A percentile compares a stretch with the other conserved stretches of the same genome.
Conservation (phyloP, 345 rosid species). For the Dovyalis caffra region DNA sequence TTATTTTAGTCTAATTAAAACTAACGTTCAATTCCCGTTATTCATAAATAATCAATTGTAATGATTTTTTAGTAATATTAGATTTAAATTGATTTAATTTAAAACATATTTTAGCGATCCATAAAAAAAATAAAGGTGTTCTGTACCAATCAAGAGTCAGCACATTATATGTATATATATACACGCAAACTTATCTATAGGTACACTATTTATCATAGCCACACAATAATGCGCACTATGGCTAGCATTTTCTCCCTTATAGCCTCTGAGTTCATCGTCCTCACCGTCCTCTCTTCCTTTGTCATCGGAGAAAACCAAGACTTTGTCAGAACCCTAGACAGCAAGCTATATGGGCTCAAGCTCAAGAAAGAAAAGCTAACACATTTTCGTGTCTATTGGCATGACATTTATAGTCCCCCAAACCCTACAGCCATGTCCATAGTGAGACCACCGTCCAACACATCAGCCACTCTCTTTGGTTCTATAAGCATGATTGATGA, state of each 20-base stretch:
- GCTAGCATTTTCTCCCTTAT: not conserved
- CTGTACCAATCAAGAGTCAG: no score
- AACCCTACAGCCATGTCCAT: constrained; percentile 49
- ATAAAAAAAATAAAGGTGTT: no score
- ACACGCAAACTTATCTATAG: no score
- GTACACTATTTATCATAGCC: no score
- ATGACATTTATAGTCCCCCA: constrained; percentile 50
- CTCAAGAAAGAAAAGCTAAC: constrained; percentile 54
- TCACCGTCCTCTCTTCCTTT: not conserved
- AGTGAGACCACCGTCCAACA: constrained; percentile 23
- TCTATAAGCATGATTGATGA: constrained; percentile 10
- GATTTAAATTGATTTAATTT: no score
- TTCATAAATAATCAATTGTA: no score
- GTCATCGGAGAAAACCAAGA: not conserved
- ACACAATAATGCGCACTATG: not conserved
- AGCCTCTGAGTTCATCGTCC: not conserved
- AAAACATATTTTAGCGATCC: no score
- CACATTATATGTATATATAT: no score
- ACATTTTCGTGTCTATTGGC: constrained; percentile 68
- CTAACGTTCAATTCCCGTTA: no score
- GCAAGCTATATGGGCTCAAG: not conserved
- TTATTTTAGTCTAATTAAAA: no score
- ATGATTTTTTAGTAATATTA: no score
- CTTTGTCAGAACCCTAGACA: not conserved
- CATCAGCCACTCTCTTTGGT: not conserved